A percentile compares a stretch with the other conserved stretches of the same genome.
phyloP scores from a whole-genome alignment of 2,329 filamentous ascomycete genomes.

The Phaeosphaeriaceae sp. region DNA sequence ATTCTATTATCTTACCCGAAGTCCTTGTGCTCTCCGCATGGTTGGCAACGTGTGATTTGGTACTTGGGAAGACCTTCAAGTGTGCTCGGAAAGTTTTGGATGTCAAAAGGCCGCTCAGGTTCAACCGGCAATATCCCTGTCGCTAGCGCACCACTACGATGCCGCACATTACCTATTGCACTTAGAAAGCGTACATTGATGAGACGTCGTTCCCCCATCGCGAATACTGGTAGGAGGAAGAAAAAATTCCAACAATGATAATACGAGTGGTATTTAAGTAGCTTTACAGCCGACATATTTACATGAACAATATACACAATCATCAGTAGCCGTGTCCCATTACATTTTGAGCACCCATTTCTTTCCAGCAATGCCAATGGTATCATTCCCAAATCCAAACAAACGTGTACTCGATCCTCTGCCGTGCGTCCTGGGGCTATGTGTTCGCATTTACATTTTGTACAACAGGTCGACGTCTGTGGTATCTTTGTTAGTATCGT shows the following conservation, averaged over 20 bases:
- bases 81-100: constrained; percentile 15
- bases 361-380: constrained; percentile 2
- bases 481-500: constrained; percentile 5
- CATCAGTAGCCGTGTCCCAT: constrained; percentile 8
- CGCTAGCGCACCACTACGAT: not conserved
- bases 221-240: too few species aligned
- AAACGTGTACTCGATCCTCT: not conserved
- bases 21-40: constrained; percentile 40
- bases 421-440: too few species aligned
- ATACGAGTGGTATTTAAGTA: not conserved
- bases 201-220: not conserved
- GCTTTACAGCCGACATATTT: constrained; percentile 4
- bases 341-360: constrained; percentile 3
- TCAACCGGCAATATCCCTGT: constrained; percentile 17
- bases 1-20: constrained; percentile 27
- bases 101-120: constrained; percentile 11
- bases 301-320: constrained; percentile 13
- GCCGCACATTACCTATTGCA: not conserved
- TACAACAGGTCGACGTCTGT: constrained; percentile 53
- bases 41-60: constrained; percentile 11
- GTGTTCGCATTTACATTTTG: constrained; percentile 48
- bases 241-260: not conserved
- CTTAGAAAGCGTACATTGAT: not conserved
- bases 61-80: constrained; percentile 9
- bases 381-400: constrained; percentile 1